phyloP scores from a whole-genome alignment of 345 rosid genomes.

The Eucalyptus pauciflora region DNA sequence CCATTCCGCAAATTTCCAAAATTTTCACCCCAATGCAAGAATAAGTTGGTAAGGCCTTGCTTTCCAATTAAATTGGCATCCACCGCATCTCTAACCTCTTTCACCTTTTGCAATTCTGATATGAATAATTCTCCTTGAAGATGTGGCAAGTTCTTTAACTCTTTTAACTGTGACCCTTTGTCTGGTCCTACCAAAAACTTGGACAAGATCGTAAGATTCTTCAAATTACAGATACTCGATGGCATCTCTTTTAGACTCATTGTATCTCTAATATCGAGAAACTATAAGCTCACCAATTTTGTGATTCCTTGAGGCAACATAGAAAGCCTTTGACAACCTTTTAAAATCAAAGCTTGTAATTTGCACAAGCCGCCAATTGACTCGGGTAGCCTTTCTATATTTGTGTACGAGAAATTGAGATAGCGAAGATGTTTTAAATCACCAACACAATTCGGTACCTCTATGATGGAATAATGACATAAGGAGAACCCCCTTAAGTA shows the following conservation, averaged over 20 bases:
- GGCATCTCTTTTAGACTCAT: not conserved
- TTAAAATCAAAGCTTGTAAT: not conserved
- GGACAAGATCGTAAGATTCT: not conserved
- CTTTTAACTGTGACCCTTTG: not conserved
- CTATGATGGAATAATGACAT: not conserved
- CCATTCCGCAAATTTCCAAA: not conserved
- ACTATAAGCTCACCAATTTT: not conserved
- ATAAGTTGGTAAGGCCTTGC: not conserved
- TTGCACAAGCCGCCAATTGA: not conserved
- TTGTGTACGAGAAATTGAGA: not conserved
- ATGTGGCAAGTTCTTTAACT: not conserved
- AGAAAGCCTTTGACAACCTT: not conserved
- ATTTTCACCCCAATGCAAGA: not conserved
- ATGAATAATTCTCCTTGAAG: not conserved
- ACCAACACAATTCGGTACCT: not conserved
- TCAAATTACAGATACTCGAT: not conserved
- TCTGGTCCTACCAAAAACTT: not conserved
- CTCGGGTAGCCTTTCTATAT: not conserved
- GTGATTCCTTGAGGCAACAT: not conserved
- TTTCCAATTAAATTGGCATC: not conserved
- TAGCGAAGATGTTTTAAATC: not conserved
- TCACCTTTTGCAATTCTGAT: not conserved
- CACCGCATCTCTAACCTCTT: not conserved
- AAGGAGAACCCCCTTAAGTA: not conserved
- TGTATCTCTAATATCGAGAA: not conserved